Evolutionary conservation across 129 eudicot species (phyloP).

Genomic region (Lonicera japonica): DNA sequence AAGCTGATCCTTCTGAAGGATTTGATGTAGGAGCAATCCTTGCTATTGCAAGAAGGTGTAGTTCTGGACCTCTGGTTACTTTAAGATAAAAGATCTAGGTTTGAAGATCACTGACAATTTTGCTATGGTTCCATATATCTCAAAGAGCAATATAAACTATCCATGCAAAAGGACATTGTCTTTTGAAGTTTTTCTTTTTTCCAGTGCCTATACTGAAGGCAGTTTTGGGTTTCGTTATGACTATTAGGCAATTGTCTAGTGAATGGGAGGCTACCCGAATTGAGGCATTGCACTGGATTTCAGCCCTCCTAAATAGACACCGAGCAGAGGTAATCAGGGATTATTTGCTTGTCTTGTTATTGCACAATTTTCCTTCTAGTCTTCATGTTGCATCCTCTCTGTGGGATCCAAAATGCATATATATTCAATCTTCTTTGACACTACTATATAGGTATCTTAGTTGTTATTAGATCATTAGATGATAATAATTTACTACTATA

Average conservation of each 20-base stretch:
- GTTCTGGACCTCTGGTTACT: not conserved
- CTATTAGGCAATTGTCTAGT: conserved; percentile 79
- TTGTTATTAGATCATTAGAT: too few relatives aligned
- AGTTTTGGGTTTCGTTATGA: conserved; percentile 10
- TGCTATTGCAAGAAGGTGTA: conserved; percentile 62
- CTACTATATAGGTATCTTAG: not conserved
- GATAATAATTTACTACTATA: too few relatives aligned
- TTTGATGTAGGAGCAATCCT: conserved; percentile 90
- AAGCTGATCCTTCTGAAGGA: conserved; percentile 84
- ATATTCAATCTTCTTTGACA: not conserved
- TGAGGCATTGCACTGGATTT: conserved; percentile 96
- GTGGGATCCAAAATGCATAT: not conserved
- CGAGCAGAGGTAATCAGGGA: conserved; percentile 56
- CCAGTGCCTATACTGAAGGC: conserved; percentile 4
- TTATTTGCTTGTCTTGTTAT: not conserved
- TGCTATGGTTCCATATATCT: not conserved
- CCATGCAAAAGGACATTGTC: not conserved
- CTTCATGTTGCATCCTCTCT: not conserved
- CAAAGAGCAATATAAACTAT: not conserved
- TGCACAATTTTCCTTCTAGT: not conserved
- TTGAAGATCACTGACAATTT: not conserved
- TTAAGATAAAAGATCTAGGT: not conserved
- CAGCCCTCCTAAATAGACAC: conserved; percentile 77
- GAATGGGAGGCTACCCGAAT: conserved; percentile 98
- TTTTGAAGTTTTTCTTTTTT: not conserved